phyloP scores from a whole-genome alignment of 2,329 filamentous ascomycete genomes.

The Colletotrichum lini region DNA sequence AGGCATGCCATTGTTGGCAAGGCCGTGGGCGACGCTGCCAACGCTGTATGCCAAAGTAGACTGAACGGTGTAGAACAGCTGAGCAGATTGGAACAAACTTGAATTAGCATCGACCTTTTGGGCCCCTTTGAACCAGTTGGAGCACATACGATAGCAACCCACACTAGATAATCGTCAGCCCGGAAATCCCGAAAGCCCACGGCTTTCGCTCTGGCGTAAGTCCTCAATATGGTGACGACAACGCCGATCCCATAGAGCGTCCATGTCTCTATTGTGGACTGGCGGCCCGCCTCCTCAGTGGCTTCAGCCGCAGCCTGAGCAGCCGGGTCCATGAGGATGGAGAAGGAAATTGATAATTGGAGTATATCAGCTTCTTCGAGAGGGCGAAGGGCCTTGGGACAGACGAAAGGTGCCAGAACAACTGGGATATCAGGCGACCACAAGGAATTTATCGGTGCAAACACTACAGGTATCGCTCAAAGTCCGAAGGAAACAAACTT shows the following conservation, averaged over 20 bases:
- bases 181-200: constrained; percentile 46
- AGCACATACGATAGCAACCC: constrained; percentile 41
- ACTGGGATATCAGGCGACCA: neutral
- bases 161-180: constrained; percentile 51
- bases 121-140: neutral
- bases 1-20: constrained; percentile 72
- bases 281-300: constrained; percentile 43
- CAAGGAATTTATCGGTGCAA: constrained; percentile 13
- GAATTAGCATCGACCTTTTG: neutral
- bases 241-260: constrained; percentile 49
- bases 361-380: neutral
- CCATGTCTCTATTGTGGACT: constrained; percentile 46
- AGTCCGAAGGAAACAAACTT: neutral
- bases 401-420: neutral
- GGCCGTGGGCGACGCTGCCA: constrained; percentile 62
- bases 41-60: constrained; percentile 65
- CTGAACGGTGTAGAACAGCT: constrained; percentile 68
- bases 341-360: constrained; percentile 7
- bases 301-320: constrained; percentile 45
- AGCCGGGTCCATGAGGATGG: constrained; percentile 30
- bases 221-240: constrained; percentile 47
- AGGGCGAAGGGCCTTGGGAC: neutral
- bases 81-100: neutral
- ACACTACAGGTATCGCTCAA: neutral
- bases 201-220: constrained; percentile 48